A percentile compares a stretch with the other conserved stretches of the same genome.
phyloP scores from a whole-genome alignment of 2,329 filamentous ascomycete species.

The Blumeria hordei region DNA sequence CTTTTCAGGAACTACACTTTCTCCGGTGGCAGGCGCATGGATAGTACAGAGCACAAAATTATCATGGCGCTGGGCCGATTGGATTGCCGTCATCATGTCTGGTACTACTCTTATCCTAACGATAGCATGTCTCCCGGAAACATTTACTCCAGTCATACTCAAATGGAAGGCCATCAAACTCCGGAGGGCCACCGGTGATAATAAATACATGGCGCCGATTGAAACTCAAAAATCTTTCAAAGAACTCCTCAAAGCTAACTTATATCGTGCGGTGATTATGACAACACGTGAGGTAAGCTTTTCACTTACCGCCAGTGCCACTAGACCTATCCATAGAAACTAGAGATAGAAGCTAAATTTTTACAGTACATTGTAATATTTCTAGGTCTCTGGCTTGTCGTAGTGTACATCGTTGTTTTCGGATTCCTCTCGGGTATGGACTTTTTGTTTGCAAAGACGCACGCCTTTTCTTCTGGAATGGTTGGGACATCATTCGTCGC shows the following conservation, averaged over 20 bases:
- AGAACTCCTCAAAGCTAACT: background rate
- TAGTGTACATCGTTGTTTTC: slow-evolving; percentile 9
- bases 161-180: slow-evolving; percentile 22
- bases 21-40: slow-evolving; percentile 18
- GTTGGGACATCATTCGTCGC: slow-evolving; percentile 20
- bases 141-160: slow-evolving; percentile 24
- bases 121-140: slow-evolving; percentile 24
- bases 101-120: slow-evolving; percentile 19
- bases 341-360: background rate
- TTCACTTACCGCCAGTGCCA: no score
- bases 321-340: background rate
- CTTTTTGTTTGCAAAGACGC: slow-evolving; percentile 7
- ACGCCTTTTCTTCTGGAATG: slow-evolving; percentile 17
- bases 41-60: slow-evolving; percentile 21
- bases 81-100: slow-evolving; percentile 26
- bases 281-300: slow-evolving; percentile 1
- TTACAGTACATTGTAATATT: slow-evolving; percentile 5
- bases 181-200: slow-evolving; percentile 6
- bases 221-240: slow-evolving; percentile 3
- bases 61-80: slow-evolving; percentile 32
- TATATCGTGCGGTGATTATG: slow-evolving; percentile 5
- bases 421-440: slow-evolving; percentile 7
- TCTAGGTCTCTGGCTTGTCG: slow-evolving; percentile 6
- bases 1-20: slow-evolving; percentile 14
- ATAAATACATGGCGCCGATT: slow-evolving; percentile 5